Conservation (phyloP, 108 stramenopile genomes). For the Cyclostephanos invisitatus region DNA sequence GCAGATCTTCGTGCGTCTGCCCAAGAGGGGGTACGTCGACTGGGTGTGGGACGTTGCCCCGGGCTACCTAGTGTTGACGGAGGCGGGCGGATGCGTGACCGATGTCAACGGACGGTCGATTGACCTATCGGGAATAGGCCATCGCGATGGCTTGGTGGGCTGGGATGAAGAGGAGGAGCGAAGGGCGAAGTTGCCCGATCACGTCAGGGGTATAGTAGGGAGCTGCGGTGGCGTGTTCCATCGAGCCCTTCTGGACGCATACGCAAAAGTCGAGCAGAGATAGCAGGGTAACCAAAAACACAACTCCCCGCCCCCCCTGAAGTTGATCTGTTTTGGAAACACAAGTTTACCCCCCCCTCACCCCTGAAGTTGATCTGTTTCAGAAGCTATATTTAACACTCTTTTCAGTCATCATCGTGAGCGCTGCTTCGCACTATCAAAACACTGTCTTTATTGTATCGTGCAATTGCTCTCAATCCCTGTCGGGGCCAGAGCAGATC, state of each 20-base stretch:
- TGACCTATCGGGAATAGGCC: slow-evolving; percentile 66
- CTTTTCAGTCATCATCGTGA: too few relatives aligned
- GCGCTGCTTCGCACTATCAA: too few relatives aligned
- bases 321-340: too few relatives aligned
- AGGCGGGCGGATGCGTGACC: slow-evolving; percentile 80
- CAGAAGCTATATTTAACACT: too few relatives aligned
- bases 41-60: slow-evolving; percentile 90
- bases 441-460: too few relatives aligned
- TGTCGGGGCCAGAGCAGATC: too few relatives aligned
- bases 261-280: slow-evolving; percentile 26
- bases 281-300: too few relatives aligned
- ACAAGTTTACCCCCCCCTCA: too few relatives aligned
- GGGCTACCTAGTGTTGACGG: slow-evolving; percentile 66
- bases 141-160: background rate
- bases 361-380: too few relatives aligned
- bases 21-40: slow-evolving; percentile 70
- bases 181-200: slow-evolving; percentile 49
- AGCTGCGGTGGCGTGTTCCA: slow-evolving; percentile 58
- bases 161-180: background rate
- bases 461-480: too few relatives aligned
- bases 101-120: slow-evolving; percentile 66
- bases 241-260: slow-evolving; percentile 52
- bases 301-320: too few relatives aligned
- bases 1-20: slow-evolving; percentile 66
- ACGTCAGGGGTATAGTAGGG: slow-evolving; percentile 54